Evolutionary conservation across 202 grass and related monocot genomes (phyloP).

Genomic region (Brachypodium distachyon): DNA sequence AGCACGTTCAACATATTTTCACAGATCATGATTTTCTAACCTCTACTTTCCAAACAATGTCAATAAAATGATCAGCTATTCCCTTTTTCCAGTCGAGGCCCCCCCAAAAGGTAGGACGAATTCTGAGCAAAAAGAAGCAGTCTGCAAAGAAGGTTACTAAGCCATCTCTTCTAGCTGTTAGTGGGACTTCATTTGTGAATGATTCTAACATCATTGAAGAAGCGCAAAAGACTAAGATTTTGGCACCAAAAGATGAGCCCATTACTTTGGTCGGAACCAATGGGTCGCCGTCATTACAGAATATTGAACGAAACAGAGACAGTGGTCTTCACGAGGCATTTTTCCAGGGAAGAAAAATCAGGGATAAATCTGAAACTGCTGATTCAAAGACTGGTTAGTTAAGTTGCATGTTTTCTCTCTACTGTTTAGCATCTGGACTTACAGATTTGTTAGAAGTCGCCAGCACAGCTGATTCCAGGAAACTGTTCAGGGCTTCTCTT

Average conservation of each 20-base stretch:
- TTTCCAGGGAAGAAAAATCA: slow-evolving; percentile 28
- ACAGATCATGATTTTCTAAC: background rate
- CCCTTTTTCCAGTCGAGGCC: slow-evolving; percentile 38
- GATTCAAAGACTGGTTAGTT: slow-evolving; percentile 53
- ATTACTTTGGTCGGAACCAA: slow-evolving; percentile 10
- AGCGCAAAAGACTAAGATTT: slow-evolving; percentile 1
- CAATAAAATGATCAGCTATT: background rate
- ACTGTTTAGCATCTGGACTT: background rate
- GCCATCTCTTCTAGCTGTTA: background rate
- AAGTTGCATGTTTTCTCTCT: slow-evolving; percentile 10
- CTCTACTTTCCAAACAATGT: slow-evolving; percentile 5
- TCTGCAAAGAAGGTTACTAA: slow-evolving; percentile 30
- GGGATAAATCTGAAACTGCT: slow-evolving; percentile 11
- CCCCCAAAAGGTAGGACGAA: slow-evolving; percentile 16
- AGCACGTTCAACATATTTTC: background rate
- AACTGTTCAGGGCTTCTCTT: background rate
- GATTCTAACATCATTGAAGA: slow-evolving; percentile 33
- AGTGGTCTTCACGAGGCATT: slow-evolving; percentile 24
- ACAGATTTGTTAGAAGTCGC: background rate
- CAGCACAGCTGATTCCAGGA: background rate
- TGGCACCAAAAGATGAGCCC: slow-evolving; percentile 30
- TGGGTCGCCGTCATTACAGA: slow-evolving; percentile 8
- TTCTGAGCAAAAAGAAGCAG: slow-evolving; percentile 33
- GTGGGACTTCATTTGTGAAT: slow-evolving; percentile 24
- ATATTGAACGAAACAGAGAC: slow-evolving; percentile 25